phyloP scores from a whole-genome alignment of 2,329 filamentous ascomycete genomes.

The Elsinoe ampelina region DNA sequence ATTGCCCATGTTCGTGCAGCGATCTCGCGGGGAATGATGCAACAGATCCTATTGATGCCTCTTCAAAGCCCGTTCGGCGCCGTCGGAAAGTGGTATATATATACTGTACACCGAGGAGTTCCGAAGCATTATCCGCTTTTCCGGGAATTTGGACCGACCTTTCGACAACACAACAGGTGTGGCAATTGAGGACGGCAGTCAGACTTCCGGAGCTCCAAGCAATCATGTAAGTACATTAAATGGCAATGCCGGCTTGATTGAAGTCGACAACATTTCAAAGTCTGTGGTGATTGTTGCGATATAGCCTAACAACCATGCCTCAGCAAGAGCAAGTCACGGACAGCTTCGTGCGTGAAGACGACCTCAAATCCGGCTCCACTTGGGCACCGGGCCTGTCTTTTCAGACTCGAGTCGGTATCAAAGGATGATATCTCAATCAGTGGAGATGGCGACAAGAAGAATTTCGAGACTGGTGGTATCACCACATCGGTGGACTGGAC shows the following conservation, averaged over 20 bases:
- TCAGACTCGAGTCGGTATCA: not conserved
- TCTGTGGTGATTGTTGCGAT: not conserved
- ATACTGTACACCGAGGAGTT: no score
- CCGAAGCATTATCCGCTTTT: no score
- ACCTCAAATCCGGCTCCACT: not conserved
- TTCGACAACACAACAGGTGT: no score
- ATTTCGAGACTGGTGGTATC: conserved; percentile 36
- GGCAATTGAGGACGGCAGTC: no score
- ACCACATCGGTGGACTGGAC: conserved; percentile 52
- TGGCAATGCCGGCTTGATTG: no score
- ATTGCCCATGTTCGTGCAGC: not conserved
- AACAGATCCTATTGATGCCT: no score
- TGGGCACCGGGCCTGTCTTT: not conserved
- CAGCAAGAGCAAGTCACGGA: not conserved
- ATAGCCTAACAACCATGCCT: not conserved
- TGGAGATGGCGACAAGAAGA: conserved; percentile 27
- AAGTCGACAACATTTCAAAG: no score
- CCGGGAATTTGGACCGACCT: no score
- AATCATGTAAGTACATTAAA: no score
- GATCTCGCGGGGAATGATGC: not conserved
- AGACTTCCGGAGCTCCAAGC: no score
- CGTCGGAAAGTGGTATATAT: no score
- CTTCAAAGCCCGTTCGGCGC: no score
- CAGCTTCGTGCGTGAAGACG: not conserved
- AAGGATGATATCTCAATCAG: conserved; percentile 17